Evolutionary conservation across 192 early-diverging fungal genomes (phyloP).

Genomic region (Backusella luteola): DNA sequence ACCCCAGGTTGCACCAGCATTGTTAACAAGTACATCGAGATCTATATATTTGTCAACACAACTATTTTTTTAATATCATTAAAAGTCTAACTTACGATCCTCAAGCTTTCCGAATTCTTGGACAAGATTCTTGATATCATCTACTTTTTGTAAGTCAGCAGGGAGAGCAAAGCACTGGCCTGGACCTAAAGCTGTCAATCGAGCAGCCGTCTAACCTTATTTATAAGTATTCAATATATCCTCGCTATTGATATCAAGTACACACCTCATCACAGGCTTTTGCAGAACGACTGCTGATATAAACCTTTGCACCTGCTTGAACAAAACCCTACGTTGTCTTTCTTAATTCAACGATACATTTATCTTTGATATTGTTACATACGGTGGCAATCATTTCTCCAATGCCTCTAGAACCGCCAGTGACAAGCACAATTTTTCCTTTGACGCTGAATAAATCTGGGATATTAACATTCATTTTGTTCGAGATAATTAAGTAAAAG

Average conservation of each 20-base stretch:
- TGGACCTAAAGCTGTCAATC: conserved; percentile 61
- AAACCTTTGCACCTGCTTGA: conserved; percentile 87
- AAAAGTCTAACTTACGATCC: conserved; percentile 38
- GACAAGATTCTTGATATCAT: conserved; percentile 57
- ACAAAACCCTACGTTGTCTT: conserved; percentile 59
- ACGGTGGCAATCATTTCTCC: conserved; percentile 54
- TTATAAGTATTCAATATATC: conserved; percentile 3
- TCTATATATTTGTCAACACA: conserved; percentile 36
- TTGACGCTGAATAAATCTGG: conserved; percentile 11
- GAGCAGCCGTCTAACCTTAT: conserved; percentile 41
- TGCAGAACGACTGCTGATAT: conserved; percentile 83
- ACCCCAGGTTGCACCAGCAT: conserved; percentile 64
- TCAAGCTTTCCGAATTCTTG: conserved; percentile 57
- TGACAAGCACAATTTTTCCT: conserved; percentile 65
- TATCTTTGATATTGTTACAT: conserved; percentile 1
- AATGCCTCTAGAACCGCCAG: conserved; percentile 71
- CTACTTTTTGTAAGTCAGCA: conserved; percentile 63
- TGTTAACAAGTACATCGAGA: conserved; percentile 86
- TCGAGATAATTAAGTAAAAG: background rate
- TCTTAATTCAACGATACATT: background rate
- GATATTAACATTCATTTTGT: conserved; percentile 10
- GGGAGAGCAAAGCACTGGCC: conserved; percentile 69
- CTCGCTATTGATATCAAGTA: background rate
- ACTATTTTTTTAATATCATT: background rate
- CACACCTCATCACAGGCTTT: conserved; percentile 53